Conservation (phyloP, 306 rosid species). For the Arachis hypogaea region DNA sequence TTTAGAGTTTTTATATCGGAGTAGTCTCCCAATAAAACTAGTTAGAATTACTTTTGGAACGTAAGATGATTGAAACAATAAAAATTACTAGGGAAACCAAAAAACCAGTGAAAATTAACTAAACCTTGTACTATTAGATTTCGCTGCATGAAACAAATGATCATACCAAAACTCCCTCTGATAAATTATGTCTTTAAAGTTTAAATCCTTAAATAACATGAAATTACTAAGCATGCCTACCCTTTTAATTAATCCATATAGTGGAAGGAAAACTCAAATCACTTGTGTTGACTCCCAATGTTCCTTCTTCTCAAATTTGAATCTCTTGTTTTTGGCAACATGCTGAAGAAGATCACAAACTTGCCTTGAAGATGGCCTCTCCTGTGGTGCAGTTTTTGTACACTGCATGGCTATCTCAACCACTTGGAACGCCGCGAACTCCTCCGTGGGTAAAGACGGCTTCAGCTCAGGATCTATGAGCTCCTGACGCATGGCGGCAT, state of each 20-base stretch:
- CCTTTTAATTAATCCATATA: not conserved
- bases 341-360: slow-evolving; percentile 72
- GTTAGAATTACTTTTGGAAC: no score
- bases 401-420: slow-evolving; percentile 87
- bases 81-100: no score
- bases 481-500: slow-evolving; percentile 43
- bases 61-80: no score
- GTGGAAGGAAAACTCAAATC: slow-evolving; percentile 15
- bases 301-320: slow-evolving; percentile 57
- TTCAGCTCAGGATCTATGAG: slow-evolving; percentile 63
- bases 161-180: no score
- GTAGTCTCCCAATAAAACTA: no score
- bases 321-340: slow-evolving; percentile 52
- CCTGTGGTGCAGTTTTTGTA: slow-evolving; percentile 71
- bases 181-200: no score
- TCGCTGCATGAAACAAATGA: no score
- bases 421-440: slow-evolving; percentile 75
- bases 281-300: slow-evolving; percentile 19
- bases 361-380: slow-evolving; percentile 77
- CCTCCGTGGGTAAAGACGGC: slow-evolving; percentile 62
- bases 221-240: not conserved
- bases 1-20: no score
- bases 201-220: not conserved
- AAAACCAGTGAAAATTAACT: no score
- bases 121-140: no score